Base-by-base conservation (phyloP, 768 basidiomycete genomes). In the Saitozyma podzolica region DNA sequence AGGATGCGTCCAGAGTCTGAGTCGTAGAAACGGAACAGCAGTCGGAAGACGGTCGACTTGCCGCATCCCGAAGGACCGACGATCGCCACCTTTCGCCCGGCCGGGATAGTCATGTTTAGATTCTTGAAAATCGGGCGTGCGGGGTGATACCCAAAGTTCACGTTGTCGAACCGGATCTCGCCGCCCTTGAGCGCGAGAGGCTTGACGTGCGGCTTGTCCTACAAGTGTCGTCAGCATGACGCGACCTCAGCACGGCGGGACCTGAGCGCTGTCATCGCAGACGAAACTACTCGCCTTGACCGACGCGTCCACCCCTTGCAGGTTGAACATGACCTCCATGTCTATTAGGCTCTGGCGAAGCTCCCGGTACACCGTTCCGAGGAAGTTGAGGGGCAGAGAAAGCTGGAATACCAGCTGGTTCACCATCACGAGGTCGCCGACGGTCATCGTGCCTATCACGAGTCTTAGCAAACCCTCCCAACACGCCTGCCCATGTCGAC, bases 361-460 rank as follows among this genome's bases (percentile, higher is more conserved):
- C 77, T 99, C 96, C 53, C 96, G 91, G 74, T 99, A 99, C 56
- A 99, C 94, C 1, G 93, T 91, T 17, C 81, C 96, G 62, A 99
- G 82, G 81, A 99, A 99, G 80, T 98, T 98, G 64, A 99, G 86
- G 4, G 96, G 96, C 40, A 98, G 82, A 0, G 93, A 96, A 0
- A 99, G 82, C 75, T 99, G 96, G 83, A 99, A 99, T 41, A 98
- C 92, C 29, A 99, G 84, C 75, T 97, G 95, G 79, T 99, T 99
- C 70, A 96, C 89, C 95, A 99, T 98, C 69, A 99, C 96, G 13
- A 99, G 85, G 73, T 99, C 96, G 8, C 96, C 96, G 20, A 99
- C 86, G 5, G 94, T 96, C 95, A 99, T 98, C 0, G 91, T 92
- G 8, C 93, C 94, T 94, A 65, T 11, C n/a, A 47, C n/a, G 45